Base-by-base conservation (phyloP, 805 yeast genomes). In the Saccharomycodes ludwigii region DNA sequence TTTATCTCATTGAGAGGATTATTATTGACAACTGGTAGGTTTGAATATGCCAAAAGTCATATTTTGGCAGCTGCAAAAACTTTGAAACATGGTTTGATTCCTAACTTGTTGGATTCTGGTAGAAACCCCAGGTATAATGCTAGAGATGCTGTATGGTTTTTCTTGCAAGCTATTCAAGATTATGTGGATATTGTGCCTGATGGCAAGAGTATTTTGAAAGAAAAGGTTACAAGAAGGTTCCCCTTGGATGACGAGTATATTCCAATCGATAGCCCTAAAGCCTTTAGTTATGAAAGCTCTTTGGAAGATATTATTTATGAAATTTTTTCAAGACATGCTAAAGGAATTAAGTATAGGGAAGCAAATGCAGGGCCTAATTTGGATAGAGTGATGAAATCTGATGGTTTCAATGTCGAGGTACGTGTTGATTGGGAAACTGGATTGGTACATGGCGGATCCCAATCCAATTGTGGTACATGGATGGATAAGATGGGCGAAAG, bases 401-500 rank as follows among this genome's bases (percentile, higher is more conserved):
- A 80, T 47, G 98, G 98, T 0, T 88, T 88, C 62, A 79, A 88
- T 51, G 86, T 88, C 27, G 68, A 71, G 40, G 68, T 86, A 2
- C 46, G 58, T 36, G 84, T 86, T 27, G 96, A 88, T 52, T 88
- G 96, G 96, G 47, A 61, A 0, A 85, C 81, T 9, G 98, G 98
- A 1, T 59, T 91, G 19, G 61, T 86, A 4, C 79, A 73, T 52
- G 98, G 97, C 28, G 97, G 98, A 2, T 81, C 82, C 30, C 94
- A 81, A 54, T 72, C 59, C 52, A 88, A 88, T 51, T 88, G 98
- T 61, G 98, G 98, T 15, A 91, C 98, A 0, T 88, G 98, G 98
- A 88, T 86, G 95, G 98, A 88, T 58, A 88, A 88, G 59, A 88
- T 88, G 97, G 98, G 98, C 17, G 97, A 91, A 59, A 81, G 94